Evolutionary conservation across 2,329 filamentous ascomycete species (phyloP).

Genomic region (Botrytis deweyae): DNA sequence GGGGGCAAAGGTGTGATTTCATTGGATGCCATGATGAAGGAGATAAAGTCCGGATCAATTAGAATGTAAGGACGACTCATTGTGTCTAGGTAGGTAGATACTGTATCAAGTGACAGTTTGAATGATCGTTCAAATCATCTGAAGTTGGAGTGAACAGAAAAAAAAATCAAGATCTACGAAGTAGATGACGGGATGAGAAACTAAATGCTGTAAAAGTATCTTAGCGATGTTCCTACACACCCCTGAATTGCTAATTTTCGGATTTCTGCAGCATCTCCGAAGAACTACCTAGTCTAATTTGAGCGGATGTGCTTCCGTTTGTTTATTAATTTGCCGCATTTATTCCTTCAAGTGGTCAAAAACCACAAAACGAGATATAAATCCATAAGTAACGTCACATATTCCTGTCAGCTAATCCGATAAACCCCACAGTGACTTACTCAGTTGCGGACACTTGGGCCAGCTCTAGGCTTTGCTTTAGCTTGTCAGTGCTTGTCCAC

Average conservation of each 20-base stretch:
- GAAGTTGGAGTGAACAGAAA: neutral
- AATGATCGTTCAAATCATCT: neutral
- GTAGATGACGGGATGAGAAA: neutral
- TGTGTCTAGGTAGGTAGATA: neutral
- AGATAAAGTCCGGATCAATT: neutral
- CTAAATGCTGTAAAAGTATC: neutral
- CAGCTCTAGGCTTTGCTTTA: conserved; percentile 17
- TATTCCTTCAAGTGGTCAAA: neutral
- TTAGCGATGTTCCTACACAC: neutral
- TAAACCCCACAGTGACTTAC: conserved; percentile 18
- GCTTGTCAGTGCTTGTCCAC: neutral
- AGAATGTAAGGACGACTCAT: neutral
- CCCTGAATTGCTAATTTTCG: neutral
- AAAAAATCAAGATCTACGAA: neutral
- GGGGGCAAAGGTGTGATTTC: neutral
- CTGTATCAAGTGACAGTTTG: neutral
- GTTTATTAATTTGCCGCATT: neutral
- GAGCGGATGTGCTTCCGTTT: neutral
- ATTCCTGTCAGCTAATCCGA: neutral
- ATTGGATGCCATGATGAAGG: neutral
- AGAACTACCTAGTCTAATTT: neutral
- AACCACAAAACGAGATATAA: neutral
- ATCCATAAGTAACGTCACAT: conserved; percentile 13
- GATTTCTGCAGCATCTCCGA: neutral
- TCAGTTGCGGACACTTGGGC: conserved; percentile 14